Percentiles rank a stretch among this genome's conserved stretches.
Conservation (phyloP, 1,139 yeast genomes). For the Petasospora fabianii region DNA sequence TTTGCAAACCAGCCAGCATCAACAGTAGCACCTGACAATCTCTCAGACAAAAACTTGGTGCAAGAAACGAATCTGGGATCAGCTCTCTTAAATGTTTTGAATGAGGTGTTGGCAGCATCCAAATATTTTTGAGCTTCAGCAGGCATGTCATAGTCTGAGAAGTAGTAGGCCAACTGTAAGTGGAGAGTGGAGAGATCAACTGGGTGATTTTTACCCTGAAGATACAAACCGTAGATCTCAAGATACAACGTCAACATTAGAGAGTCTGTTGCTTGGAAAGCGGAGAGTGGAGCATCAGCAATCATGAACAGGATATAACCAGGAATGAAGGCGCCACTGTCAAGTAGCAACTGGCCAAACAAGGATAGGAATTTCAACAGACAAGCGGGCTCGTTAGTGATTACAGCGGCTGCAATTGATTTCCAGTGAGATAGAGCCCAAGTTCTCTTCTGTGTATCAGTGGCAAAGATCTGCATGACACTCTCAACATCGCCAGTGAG, state of each 20-base stretch:
- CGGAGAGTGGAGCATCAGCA: conserved; percentile 45
- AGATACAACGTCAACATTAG: conserved; percentile 48
- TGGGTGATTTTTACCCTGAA: conserved; percentile 32
- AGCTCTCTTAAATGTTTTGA: conserved; percentile 43
- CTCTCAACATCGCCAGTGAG: conserved; percentile 60
- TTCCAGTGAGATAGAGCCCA: conserved; percentile 55
- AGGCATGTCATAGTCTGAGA: conserved; percentile 60
- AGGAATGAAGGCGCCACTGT: conserved; percentile 37
- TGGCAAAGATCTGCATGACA: conserved; percentile 47
- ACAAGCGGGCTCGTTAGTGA: conserved; percentile 38
- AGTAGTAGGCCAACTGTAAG: conserved; percentile 55
- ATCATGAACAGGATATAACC: conserved; percentile 47
- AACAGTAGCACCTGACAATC: conserved; percentile 43
- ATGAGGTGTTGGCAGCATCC: conserved; percentile 45
- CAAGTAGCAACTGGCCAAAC: conserved; percentile 48
- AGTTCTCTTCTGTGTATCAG: conserved; percentile 38
- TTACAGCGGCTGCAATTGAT: conserved; percentile 44
- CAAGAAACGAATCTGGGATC: conserved; percentile 33
- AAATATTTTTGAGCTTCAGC: conserved; percentile 58
- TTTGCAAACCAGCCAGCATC: conserved; percentile 50
- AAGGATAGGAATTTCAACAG: conserved; percentile 46
- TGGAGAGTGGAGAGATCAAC: conserved; percentile 50
- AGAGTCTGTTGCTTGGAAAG: conserved; percentile 18
- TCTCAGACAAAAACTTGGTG: conserved; percentile 39
- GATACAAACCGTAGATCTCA: conserved; percentile 68